phyloP scores from a whole-genome alignment of 129 eudicot species.

The Daucus carota region DH1_v3.0 NC_030385.2:46243001-46243500 shows the following conservation, averaged over 20 bases:
- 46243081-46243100: background rate
- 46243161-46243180: background rate
- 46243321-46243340: background rate
- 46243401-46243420: background rate
- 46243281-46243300: background rate
- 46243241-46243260: background rate
- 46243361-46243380: background rate
- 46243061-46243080: conserved; percentile 40
- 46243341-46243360: background rate
- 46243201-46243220: background rate
- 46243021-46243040: conserved; percentile 98
- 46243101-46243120: background rate
- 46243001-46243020: conserved; percentile 97
- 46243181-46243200: background rate
- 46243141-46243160: background rate
- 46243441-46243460: background rate
- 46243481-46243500: background rate
- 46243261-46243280: background rate
- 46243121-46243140: background rate
- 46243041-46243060: conserved; percentile 82
- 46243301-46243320: background rate
- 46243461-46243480: background rate
- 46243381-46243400: background rate
- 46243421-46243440: background rate
- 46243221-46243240: background rate